Evolutionary conservation across 371 early-diverging fungal species (phyloP), one percentile per base, ranked within the genome.

Genomic region (Mortierella sp.): DNA sequence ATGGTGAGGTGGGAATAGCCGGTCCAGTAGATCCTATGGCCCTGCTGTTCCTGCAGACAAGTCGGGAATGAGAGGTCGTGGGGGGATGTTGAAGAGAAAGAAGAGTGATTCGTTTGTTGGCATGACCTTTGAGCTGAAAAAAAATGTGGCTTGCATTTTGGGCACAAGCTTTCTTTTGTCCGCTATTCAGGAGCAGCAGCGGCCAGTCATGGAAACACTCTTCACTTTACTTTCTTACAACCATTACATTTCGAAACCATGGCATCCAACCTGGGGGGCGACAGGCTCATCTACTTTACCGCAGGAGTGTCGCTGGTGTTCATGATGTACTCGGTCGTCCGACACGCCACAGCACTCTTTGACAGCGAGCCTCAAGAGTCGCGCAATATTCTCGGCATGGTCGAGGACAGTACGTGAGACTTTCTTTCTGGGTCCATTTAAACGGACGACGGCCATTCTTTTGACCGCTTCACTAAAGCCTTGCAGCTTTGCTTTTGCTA

Each of bases 241-340:
- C 67, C 51, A 44, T 43, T 37, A 59, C 71, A 37, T 61, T n/a
- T 1, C 13, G 2, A 31, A 31, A 61, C 61, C 71, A 82, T 82
- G 83, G 61, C 82, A 69, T 71, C 80, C 48, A 69, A 76, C 50
- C 34, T 73, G 78, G 79, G 79, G 71, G 81, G 74, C 74, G 86
- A 86, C 77, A 79, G 86, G 72, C 72, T 88, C 13, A 51, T 89
- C 28, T 90, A 82, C 70, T 92, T 92, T 72, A 44, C 89, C 11
- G 86, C 91, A 21, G 92, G 92, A 10, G 75, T 90, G 54, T 89
- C 90, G 2, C 87, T 89, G 44, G 89, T 89, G 2, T 80, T 93
- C 57, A 91, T 92, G 91, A 90, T 89, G 70, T 92, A 93, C 72
- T 93, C 93, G 14, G 88, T 93, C 13, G 89, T 91, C 74, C 90